Evolutionary conservation across 2,329 filamentous ascomycete genomes (phyloP).

Genomic region (Fusarium austroafricanum): DNA sequence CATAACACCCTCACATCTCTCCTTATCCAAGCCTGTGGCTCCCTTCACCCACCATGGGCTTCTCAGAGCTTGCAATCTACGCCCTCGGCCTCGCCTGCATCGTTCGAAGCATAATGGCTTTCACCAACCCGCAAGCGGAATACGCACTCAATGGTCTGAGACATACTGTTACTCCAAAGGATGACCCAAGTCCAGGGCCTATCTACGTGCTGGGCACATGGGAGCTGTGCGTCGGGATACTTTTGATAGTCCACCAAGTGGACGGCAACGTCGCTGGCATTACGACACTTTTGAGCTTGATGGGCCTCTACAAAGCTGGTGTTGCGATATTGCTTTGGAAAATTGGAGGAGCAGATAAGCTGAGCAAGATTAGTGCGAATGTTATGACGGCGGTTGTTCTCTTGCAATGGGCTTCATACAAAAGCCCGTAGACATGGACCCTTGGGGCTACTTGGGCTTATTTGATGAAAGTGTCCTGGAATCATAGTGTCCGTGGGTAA

Average conservation of each 20-base stretch:
- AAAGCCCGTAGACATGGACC: no score
- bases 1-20: no score
- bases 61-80: not conserved
- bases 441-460: no score
- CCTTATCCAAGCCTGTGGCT: no score
- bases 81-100: not conserved
- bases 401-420: not conserved
- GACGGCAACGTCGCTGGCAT: not conserved
- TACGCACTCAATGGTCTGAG: constrained; percentile 7
- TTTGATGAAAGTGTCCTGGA: no score
- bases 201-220: constrained; percentile 16
- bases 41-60: not conserved
- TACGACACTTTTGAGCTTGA: not conserved
- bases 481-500: no score
- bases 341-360: not conserved
- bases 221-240: not conserved
- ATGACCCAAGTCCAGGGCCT: not conserved
- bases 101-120: constrained; percentile 9
- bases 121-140: constrained; percentile 13
- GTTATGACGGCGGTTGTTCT: not conserved
- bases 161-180: not conserved
- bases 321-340: not conserved
- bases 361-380: not conserved
- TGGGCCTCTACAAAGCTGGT: constrained; percentile 9
- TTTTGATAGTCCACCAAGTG: not conserved